Conservation (phyloP, 805 yeast genomes). For the Hanseniaspora lachancei region DNA sequence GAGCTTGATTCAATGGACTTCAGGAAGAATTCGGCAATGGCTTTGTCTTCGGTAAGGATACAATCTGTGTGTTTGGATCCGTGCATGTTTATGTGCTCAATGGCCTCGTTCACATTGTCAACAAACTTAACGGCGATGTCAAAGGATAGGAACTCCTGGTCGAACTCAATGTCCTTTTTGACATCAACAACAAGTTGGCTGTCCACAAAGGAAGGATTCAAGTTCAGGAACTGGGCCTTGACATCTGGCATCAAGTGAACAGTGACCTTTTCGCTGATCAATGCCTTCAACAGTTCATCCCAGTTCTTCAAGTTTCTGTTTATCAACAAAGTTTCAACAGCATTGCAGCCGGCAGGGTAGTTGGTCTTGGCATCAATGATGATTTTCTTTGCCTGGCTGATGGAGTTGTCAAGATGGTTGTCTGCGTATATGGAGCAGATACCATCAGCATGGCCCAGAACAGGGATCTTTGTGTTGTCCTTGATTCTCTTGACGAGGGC, state of each 20-base stretch:
- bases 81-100: slow-evolving; percentile 72
- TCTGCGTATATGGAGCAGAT: slow-evolving; percentile 82
- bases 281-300: slow-evolving; percentile 31
- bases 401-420: slow-evolving; percentile 46
- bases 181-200: slow-evolving; percentile 30
- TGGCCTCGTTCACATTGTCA: slow-evolving; percentile 52
- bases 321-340: slow-evolving; percentile 75
- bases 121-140: slow-evolving; percentile 67
- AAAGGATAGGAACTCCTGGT: slow-evolving; percentile 68
- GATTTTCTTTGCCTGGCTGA: slow-evolving; percentile 62
- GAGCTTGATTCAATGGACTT: slow-evolving; percentile 89
- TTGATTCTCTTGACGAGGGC: slow-evolving; percentile 79
- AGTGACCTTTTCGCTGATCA: slow-evolving; percentile 56
- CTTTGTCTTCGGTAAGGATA: slow-evolving; percentile 65
- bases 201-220: slow-evolving; percentile 15
- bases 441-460: slow-evolving; percentile 97
- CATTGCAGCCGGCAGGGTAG: slow-evolving; percentile 99
- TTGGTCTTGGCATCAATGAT: slow-evolving; percentile 82
- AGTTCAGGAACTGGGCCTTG: slow-evolving; percentile 22
- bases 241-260: slow-evolving; percentile 52
- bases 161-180: slow-evolving; percentile 48
- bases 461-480: slow-evolving; percentile 83
- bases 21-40: slow-evolving; percentile 60
- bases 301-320: slow-evolving; percentile 27
- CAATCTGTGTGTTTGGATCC: slow-evolving; percentile 95